Evolutionary conservation across 768 basidiomycete genomes (phyloP), one percentile per base, ranked within the genome.

Genomic region (Kwoniella sp.): DNA sequence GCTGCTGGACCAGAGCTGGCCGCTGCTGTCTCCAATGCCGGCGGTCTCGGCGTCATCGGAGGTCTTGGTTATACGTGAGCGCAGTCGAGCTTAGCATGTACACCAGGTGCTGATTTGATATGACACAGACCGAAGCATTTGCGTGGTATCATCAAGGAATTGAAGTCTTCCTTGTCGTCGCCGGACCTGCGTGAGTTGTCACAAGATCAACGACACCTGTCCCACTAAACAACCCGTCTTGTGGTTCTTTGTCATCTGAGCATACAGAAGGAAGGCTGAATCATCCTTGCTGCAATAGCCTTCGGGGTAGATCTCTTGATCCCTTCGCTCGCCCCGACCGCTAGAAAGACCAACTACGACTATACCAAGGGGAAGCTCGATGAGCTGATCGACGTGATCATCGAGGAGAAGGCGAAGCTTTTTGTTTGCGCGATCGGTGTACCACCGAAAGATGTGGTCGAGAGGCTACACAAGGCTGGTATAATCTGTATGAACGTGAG

Each of bases 261-360:
- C 48, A 4, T 7, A 22, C 48, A 50, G 9, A 22, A 49, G 47
- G 27, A 53, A 27, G 12, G 30, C 9, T 53, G 6, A 46, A 2
- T 21, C 21, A 15, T 10, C 24, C 9, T 26, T n/a, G n/a, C n/a
- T n/a, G n/a, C 87, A 52, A 86, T 85, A 37, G 90, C 92, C 1
- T 97, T 93, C 69, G 93, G 93, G 58, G 91, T 97, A 50, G 93
- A 97, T 77, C 83, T 97, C 54, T 85, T 95, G 46, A 83, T 96
- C 33, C 93, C 93, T 12, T 88, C 90, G 72, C 86, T 94, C 19
- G 92, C 91, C 21, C 90, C 90, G 27, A 87, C 81, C 68, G 93
- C 93, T 12, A 85, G 93, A 67, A 93, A 92, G 84, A 95, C 93
- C 24, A 95, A 94, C 78, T 74, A 78, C 53, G 77, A 95, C 78